A percentile compares a stretch with the other conserved stretches of the same genome.
Evolutionary conservation across 352 stramenopile species (phyloP).

Genomic region (Globisporangium viniferum): DNA sequence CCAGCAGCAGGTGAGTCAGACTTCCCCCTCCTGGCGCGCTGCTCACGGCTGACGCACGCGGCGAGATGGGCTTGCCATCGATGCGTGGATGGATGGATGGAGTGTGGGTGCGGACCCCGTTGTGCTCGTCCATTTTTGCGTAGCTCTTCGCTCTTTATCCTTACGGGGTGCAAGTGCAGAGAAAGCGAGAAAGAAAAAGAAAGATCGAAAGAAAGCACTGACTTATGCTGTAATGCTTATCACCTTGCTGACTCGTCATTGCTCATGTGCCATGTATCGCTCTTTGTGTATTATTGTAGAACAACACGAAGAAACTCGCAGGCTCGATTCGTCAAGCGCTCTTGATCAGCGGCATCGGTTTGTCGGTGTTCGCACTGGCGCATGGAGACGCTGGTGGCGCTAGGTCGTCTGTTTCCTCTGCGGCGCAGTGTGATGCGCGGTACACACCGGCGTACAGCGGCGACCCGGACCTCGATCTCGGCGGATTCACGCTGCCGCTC

Average conservation of each 20-base stretch:
- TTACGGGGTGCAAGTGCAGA: not conserved
- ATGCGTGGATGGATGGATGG: not conserved
- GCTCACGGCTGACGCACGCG: not conserved
- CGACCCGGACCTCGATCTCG: conserved; percentile 28
- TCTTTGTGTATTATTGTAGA: not conserved
- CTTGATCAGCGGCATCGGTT: conserved; percentile 41
- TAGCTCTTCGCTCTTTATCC: not conserved
- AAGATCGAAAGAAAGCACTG: not conserved
- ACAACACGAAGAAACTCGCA: conserved; percentile 1
- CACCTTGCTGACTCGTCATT: not conserved
- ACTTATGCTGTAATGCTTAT: not conserved
- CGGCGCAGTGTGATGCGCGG: conserved; percentile 52
- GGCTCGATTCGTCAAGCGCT: conserved; percentile 40
- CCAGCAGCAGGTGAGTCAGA: conserved; percentile 25
- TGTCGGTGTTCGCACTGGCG: conserved; percentile 44
- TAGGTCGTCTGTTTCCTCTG: conserved; percentile 12
- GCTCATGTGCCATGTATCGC: not conserved
- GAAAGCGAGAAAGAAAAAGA: not conserved
- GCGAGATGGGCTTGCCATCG: not conserved
- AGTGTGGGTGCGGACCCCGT: not conserved
- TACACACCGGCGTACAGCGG: conserved; percentile 33
- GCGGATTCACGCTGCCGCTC: conserved; percentile 47
- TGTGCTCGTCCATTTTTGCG: not conserved
- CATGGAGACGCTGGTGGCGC: conserved; percentile 23
- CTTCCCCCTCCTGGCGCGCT: not conserved